These are phyloP conservation scores for Cyclospora cayetanensis DNA, from an alignment of 169 alveolate genomes.

Conservation along the genomic window DNA sequence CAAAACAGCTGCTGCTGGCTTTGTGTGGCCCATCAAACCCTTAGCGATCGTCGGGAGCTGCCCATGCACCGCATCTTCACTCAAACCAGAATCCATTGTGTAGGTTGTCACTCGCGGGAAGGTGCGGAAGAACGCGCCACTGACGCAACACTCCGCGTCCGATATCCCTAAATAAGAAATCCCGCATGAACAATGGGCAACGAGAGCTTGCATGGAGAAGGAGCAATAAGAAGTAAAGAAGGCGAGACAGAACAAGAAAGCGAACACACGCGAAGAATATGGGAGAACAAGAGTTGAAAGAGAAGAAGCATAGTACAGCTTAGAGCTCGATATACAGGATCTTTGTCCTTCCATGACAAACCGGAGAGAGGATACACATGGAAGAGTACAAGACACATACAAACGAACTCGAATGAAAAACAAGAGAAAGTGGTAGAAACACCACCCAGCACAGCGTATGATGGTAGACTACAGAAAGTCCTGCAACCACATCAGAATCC, in stretches of 20 bases:
- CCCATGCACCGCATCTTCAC: slow-evolving; percentile 52
- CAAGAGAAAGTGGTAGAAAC: background rate
- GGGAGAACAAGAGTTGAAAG: too few relatives aligned
- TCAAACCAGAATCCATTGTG: slow-evolving; percentile 71
- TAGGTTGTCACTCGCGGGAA: slow-evolving; percentile 86
- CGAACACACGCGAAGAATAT: too few relatives aligned
- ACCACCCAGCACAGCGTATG: background rate
- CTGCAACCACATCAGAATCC: too few relatives aligned
- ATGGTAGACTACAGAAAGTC: too few relatives aligned
- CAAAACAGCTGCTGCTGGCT: background rate
- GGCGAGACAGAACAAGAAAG: background rate
- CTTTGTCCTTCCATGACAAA: background rate
- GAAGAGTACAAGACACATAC: background rate
- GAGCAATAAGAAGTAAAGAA: background rate
- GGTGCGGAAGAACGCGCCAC: slow-evolving; percentile 85
- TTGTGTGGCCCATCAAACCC: background rate
- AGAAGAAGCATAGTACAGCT: too few relatives aligned
- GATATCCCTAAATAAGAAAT: too few relatives aligned
- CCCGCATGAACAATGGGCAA: too few relatives aligned
- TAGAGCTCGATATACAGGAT: background rate
- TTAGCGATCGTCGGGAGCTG: background rate
- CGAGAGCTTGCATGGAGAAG: too few relatives aligned
- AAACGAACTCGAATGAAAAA: background rate
- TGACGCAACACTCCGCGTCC: slow-evolving; percentile 88
- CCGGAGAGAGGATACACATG: background rate